These are phyloP conservation scores for Phyllosticta ampelicida DNA, from an alignment of 2,329 filamentous ascomycete species.

Conservation along the genomic window DNA sequence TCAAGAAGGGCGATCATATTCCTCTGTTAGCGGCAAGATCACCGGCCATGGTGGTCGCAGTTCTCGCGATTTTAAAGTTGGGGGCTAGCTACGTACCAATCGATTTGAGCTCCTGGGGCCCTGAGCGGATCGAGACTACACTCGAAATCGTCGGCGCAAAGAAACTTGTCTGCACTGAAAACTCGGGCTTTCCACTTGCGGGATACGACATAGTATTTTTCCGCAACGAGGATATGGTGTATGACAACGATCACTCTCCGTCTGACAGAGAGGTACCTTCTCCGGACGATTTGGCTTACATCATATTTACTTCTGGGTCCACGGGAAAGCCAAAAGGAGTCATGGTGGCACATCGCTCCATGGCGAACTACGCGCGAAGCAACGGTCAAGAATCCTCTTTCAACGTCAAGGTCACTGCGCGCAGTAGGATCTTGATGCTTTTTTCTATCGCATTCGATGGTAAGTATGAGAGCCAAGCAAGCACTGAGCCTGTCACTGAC, in stretches of 20 bases:
- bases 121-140: constrained; percentile 4
- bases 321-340: constrained; percentile 14
- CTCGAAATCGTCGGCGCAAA: neutral
- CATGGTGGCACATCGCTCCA: constrained; percentile 14
- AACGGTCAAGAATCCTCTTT: neutral
- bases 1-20: neutral
- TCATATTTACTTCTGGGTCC: constrained; percentile 49
- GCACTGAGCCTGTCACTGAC: neutral
- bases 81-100: constrained; percentile 3
- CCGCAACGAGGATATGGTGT: neutral
- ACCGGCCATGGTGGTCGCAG: neutral
- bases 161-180: neutral
- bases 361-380: neutral
- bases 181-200: neutral
- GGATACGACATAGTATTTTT: neutral
- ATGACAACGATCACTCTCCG: neutral
- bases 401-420: neutral
- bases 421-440: constrained; percentile 2
- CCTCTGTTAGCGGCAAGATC: neutral
- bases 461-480: constrained; percentile 14
- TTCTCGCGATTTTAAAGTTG: constrained; percentile 3
- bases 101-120: neutral
- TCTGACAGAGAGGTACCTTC: neutral
- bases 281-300: constrained; percentile 31
- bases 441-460: constrained; percentile 45